These are phyloP conservation scores for Podaxis mareebaensis DNA, from an alignment of 768 basidiomycete species.

Conservation along the genomic window DNA sequence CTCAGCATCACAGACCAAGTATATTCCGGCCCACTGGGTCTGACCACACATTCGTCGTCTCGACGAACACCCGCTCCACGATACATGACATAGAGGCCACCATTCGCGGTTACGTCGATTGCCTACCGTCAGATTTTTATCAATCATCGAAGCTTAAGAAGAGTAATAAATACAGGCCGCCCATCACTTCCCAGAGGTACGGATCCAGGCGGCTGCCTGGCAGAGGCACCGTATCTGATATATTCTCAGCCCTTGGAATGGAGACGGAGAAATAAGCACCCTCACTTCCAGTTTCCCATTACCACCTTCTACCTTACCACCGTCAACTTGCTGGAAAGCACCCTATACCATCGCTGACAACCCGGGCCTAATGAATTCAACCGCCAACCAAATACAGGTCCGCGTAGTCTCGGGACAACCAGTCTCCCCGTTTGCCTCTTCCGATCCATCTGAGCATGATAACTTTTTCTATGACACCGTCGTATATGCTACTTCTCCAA, in stretches of 20 bases:
- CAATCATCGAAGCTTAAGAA: not conserved
- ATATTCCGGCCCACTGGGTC: not conserved
- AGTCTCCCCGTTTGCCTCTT: not conserved
- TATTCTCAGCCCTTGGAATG: not conserved
- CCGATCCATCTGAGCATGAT: not conserved
- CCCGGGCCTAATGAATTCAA: not conserved
- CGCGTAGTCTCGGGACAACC: not conserved
- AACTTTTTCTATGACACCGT: not conserved
- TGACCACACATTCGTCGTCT: not conserved
- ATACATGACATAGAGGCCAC: not conserved
- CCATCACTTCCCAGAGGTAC: constrained; percentile 2
- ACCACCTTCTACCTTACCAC: not conserved
- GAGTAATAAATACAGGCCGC: not conserved
- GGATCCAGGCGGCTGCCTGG: not conserved
- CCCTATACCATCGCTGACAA: not conserved
- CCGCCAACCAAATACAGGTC: not conserved
- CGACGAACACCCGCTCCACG: not conserved
- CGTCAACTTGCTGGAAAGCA: not conserved
- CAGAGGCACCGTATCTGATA: not conserved
- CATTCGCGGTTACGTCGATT: not conserved
- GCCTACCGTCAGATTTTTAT: too few relatives aligned
- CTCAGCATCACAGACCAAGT: not conserved
- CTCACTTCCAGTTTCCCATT: not conserved
- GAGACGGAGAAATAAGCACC: not conserved
- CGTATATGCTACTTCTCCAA: not conserved